Conservation (phyloP, 2,329 filamentous ascomycete species). For the Fonsecaea pugnacius region DNA sequence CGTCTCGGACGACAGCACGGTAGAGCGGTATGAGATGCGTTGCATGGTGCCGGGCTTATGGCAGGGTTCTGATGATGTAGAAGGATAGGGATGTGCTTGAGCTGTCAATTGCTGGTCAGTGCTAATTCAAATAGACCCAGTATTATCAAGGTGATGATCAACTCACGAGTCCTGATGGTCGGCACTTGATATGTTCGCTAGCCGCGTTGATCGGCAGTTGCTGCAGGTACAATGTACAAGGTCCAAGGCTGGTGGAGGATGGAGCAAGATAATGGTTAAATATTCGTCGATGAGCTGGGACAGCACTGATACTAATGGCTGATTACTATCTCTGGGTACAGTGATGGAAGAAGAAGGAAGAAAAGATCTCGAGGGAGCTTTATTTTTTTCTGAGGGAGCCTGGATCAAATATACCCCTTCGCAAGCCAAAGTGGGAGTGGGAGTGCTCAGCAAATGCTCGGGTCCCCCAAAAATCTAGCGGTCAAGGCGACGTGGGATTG, state of each 20-base stretch:
- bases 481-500: conserved; percentile 36
- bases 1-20: conserved; percentile 37
- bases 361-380: conserved; percentile 1
- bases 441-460: conserved; percentile 14
- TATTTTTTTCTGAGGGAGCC: conserved; percentile 14
- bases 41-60: conserved; percentile 28
- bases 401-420: conserved; percentile 32
- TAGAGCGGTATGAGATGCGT: conserved; percentile 34
- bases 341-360: conserved; percentile 13
- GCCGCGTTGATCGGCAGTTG: conserved; percentile 22
- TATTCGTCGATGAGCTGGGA: conserved; percentile 7
- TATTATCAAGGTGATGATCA: conserved; percentile 10
- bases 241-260: not conserved
- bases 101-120: conserved; percentile 1
- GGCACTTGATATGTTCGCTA: conserved; percentile 9
- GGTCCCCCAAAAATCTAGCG: conserved; percentile 30
- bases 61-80: not conserved
- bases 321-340: conserved; percentile 1
- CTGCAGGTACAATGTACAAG: conserved; percentile 25
- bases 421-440: conserved; percentile 17
- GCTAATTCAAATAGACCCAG: not conserved
- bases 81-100: conserved; percentile 3
- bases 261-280: not conserved
- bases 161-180: conserved; percentile 14
- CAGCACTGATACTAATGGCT: conserved; percentile 17